These are phyloP conservation scores for Hansfordia pulvinata DNA, from an alignment of 2,329 filamentous ascomycete species.

Conservation along the genomic window DNA sequence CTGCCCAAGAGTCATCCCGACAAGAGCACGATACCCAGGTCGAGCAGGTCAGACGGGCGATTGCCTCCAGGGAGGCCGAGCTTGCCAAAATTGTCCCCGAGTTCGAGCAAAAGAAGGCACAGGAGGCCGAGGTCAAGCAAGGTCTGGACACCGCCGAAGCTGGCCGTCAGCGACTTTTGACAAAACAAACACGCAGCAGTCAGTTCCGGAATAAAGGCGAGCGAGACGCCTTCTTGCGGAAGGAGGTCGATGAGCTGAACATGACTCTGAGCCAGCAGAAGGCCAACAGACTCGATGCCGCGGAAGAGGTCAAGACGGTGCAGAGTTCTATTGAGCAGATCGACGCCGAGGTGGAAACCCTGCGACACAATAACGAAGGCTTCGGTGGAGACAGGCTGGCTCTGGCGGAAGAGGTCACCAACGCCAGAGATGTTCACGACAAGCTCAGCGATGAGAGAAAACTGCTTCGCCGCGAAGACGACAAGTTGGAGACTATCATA, in stretches of 20 bases:
- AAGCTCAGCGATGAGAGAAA: constrained; percentile 77
- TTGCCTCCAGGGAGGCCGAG: constrained; percentile 63
- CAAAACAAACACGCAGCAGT: constrained; percentile 80
- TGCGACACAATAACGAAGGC: constrained; percentile 64
- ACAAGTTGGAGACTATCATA: constrained; percentile 69
- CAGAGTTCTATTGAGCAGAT: constrained; percentile 57
- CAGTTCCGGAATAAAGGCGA: constrained; percentile 82
- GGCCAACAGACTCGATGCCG: constrained; percentile 69
- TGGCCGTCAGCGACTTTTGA: constrained; percentile 65
- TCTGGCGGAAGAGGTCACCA: constrained; percentile 60
- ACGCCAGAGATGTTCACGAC: constrained; percentile 66
- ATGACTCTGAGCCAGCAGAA: constrained; percentile 66
- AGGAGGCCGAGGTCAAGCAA: constrained; percentile 58
- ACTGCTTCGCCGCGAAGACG: constrained; percentile 76
- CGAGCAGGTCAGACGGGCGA: constrained; percentile 57
- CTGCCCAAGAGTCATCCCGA: constrained; percentile 60
- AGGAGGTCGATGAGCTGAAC: constrained; percentile 71
- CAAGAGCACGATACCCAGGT: constrained; percentile 60
- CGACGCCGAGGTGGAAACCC: constrained; percentile 56
- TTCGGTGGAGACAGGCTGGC: constrained; percentile 62
- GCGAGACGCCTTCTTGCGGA: constrained; percentile 69
- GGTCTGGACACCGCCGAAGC: constrained; percentile 67
- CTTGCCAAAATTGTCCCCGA: constrained; percentile 63
- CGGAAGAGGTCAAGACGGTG: constrained; percentile 66
- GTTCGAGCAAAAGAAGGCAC: constrained; percentile 58